Base-by-base conservation (phyloP, 805 yeast species). In the Cyberlindnera euphorbiae region DNA sequence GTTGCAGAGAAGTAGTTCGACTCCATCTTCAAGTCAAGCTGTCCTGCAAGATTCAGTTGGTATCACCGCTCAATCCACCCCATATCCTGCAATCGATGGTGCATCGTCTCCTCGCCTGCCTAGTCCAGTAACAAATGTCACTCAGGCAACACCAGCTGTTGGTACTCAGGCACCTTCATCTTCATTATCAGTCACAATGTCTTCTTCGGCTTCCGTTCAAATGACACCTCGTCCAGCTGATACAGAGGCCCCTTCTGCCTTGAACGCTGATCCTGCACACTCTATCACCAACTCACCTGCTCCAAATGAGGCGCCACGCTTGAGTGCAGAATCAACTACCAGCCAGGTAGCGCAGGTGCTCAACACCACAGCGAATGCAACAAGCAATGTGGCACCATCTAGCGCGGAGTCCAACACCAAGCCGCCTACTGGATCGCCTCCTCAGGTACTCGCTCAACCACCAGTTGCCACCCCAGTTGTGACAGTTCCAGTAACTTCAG, bases 21-120 rank as follows among this genome's bases (percentile, higher is more conserved):
- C 14, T 24, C n/a, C 12, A 8, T 11, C 26, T 24, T 6, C 26
- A 14, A 13, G 11, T 26, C 17, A 14, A 13, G 28, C 28, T 13
- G 15, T 13, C n/a, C n/a, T n/a, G 17, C 17, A 7, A n/a, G 8
- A n/a, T 7, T 10, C 14, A 8, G n/a, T 28, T 14, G 35, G 19
- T 14, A 26, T 24, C n/a, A 21, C 36, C 21, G 36, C 36, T 17
- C 42, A 33, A 21, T 30, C 38, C 13, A 33, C 36, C 3, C 36
- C 41, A 30, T 21, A 32, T 15, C 8, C 30, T 17, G 22, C 9
- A 8, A 19, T 8, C 9, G 22, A 19, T 8, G 22, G 7, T 19
- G 22, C 9, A 9, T 8, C 9, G 7, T 19, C 22, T 19, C 22
- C 22, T 8, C 22, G 9, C n/a, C n/a, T n/a, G n/a, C n/a, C n/a